Conservation (phyloP, 2,329 filamentous ascomycete species). For the Zopfia rhizophila region DNA sequence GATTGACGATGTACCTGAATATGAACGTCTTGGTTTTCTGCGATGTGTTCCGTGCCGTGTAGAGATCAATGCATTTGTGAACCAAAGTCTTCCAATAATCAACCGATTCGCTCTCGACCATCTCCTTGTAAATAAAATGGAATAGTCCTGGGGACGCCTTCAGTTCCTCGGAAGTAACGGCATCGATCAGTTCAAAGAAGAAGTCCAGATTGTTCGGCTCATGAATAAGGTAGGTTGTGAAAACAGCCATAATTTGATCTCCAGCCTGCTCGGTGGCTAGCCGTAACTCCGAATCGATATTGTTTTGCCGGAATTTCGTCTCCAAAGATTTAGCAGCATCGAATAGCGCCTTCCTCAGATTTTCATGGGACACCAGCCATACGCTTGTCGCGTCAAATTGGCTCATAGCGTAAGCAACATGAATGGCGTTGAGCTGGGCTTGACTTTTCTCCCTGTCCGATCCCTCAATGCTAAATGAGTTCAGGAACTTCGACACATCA, state of each 20-base stretch:
- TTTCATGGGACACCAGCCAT: slow-evolving; percentile 71
- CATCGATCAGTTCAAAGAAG: slow-evolving; percentile 85
- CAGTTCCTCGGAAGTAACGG: slow-evolving; percentile 83
- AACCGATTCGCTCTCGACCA: slow-evolving; percentile 85
- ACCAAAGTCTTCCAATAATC: slow-evolving; percentile 87
- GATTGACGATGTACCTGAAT: slow-evolving; percentile 92
- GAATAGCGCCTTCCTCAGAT: slow-evolving; percentile 68
- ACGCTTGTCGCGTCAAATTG: slow-evolving; percentile 70
- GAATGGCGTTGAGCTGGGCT: slow-evolving; percentile 86
- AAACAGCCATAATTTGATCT: slow-evolving; percentile 85
- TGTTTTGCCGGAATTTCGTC: slow-evolving; percentile 74
- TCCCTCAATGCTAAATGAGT: slow-evolving; percentile 71
- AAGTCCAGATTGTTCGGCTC: slow-evolving; percentile 82
- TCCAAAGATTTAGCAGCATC: slow-evolving; percentile 81
- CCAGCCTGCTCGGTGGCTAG: slow-evolving; percentile 89
- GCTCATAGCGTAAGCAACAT: slow-evolving; percentile 82
- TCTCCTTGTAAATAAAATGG: slow-evolving; percentile 83
- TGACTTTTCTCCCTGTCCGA: slow-evolving; percentile 75
- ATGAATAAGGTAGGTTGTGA: slow-evolving; percentile 81
- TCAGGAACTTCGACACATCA: slow-evolving; percentile 77
- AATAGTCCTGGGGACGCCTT: slow-evolving; percentile 80
- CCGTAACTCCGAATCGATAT: slow-evolving; percentile 75
- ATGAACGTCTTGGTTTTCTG: slow-evolving; percentile 95
- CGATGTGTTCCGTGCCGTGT: slow-evolving; percentile 78
- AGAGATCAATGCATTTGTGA: slow-evolving; percentile 86